Conservation (phyloP, 768 basidiomycete species). For the Boletus pseudo-olivaceus region DNA sequence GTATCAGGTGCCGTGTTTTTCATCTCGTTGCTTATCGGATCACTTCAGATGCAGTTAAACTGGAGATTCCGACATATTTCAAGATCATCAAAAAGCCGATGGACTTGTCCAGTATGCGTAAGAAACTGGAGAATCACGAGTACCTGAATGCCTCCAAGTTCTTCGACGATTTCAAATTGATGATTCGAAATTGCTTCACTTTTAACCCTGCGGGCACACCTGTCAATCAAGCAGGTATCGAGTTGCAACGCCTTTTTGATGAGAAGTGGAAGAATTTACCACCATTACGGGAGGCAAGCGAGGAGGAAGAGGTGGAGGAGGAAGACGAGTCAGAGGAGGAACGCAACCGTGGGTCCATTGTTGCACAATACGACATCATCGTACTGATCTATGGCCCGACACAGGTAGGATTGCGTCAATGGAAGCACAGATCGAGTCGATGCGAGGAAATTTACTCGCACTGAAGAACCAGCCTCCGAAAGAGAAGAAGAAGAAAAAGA, state of each 20-base stretch:
- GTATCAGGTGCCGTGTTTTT: constrained; percentile 31
- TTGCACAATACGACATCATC: neutral
- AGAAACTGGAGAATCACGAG: constrained; percentile 73
- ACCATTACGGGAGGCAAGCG: constrained; percentile 47
- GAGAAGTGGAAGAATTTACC: constrained; percentile 88
- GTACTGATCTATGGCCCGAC: constrained; percentile 14
- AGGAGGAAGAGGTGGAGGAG: constrained; percentile 62
- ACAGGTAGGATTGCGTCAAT: constrained; percentile 71
- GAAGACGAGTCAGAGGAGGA: constrained; percentile 68
- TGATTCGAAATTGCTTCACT: constrained; percentile 89
- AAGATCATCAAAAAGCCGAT: constrained; percentile 92
- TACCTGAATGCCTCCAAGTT: constrained; percentile 81
- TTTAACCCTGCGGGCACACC: constrained; percentile 90
- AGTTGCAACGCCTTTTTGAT: constrained; percentile 84
- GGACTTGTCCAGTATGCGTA: constrained; percentile 88
- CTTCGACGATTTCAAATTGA: constrained; percentile 87
- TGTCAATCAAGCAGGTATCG: constrained; percentile 82
- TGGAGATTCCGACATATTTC: constrained; percentile 81
- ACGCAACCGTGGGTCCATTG: constrained; percentile 51
- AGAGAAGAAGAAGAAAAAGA: constrained; percentile 71
- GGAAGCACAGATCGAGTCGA: constrained; percentile 78
- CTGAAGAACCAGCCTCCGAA: constrained; percentile 55
- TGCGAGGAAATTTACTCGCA: constrained; percentile 65
- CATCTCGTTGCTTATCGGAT: neutral
- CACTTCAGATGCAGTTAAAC: constrained; percentile 63